Base-by-base conservation (phyloP, 371 early-diverging fungal genomes). In the Zychaea mexicana region DNA sequence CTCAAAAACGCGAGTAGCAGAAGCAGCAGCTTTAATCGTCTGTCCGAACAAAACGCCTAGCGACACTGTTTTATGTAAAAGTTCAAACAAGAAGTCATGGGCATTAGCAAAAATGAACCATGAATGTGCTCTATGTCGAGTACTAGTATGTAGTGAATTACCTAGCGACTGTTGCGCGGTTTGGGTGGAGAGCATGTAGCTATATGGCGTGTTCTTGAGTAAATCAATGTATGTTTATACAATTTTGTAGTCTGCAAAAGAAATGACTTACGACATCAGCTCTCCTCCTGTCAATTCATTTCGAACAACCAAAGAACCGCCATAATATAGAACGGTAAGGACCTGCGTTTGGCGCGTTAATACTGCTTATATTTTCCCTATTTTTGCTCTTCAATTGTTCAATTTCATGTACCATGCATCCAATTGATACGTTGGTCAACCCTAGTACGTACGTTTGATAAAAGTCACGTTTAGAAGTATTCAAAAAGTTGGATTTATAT, bases 21-120 rank as follows among this genome's bases (percentile, higher is more conserved):
- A 85, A 15, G 83, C 85, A 9, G 79, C 66, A 1, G 91, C 90
- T 59, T 89, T 89, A 64, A 94, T 87, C 1, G 85, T 79, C 67
- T 94, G 93, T 22, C 94, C 92, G 73, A 93, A 84, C 52, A 94
- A 70, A 6, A 83, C 85, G 24, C 94, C 94, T 22, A 93, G 76
- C 1, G 86, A 84, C 0, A 85, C 85, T 81, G 49, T 17, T 22
- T 21, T 33, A 33, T 33, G 12, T 33, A 33, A 33, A 33, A 33
- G n/a, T n/a, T n/a, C n/a, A n/a, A n/a, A n/a, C n/a, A n/a, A n/a
- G n/a, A n/a, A n/a, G n/a, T n/a, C n/a, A n/a, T n/a, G n/a, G n/a
- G n/a, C 21, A 38, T 10, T 15, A 2, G 12, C 36, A 22, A 10
- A 38, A 17, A 17, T 22, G 47, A 17, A 32, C n/a, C n/a, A n/a